A percentile compares a stretch with the other conserved stretches of the same genome.
Evolutionary conservation across 148 eudicot genomes (phyloP).

Genomic region (Silene conica): DNA sequence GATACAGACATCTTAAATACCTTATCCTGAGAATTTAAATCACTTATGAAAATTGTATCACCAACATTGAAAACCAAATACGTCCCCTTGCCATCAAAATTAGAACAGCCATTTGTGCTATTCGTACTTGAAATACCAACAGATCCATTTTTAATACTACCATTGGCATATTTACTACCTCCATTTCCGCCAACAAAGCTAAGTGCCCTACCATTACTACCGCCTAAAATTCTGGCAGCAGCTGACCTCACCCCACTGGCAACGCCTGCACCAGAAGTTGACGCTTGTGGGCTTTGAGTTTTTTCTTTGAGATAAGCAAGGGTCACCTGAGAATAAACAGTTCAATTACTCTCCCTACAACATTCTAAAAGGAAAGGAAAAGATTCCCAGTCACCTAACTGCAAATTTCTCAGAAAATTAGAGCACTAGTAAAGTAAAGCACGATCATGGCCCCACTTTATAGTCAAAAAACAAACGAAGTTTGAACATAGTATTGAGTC

Average conservation of each 20-base stretch:
- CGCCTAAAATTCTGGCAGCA: conserved; percentile 69
- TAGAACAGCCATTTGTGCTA: conserved; percentile 34
- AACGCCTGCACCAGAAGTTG: conserved; percentile 59
- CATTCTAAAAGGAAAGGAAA: background rate
- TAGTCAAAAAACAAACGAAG: background rate
- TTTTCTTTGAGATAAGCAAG: conserved; percentile 79
- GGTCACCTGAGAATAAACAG: conserved; percentile 50
- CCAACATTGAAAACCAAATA: conserved; percentile 84
- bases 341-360: background rate
- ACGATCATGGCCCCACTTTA: background rate
- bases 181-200: conserved; percentile 83
- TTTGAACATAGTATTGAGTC: background rate
- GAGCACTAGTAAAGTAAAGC: background rate
- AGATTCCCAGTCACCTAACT: background rate
- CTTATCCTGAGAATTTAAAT: conserved; percentile 87
- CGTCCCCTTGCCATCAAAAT: conserved; percentile 81
- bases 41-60: conserved; percentile 75
- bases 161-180: conserved; percentile 45
- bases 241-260: conserved; percentile 81
- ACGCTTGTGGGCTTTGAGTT: conserved; percentile 31
- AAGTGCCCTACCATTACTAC: conserved; percentile 65
- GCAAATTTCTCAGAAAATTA: background rate
- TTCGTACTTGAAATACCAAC: conserved; percentile 47
- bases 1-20: conserved; percentile 28
- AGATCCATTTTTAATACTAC: conserved; percentile 53